Evolutionary conservation across 192 early-diverging fungal species (phyloP).

Genomic region (Ambispora gerdemannii): DNA sequence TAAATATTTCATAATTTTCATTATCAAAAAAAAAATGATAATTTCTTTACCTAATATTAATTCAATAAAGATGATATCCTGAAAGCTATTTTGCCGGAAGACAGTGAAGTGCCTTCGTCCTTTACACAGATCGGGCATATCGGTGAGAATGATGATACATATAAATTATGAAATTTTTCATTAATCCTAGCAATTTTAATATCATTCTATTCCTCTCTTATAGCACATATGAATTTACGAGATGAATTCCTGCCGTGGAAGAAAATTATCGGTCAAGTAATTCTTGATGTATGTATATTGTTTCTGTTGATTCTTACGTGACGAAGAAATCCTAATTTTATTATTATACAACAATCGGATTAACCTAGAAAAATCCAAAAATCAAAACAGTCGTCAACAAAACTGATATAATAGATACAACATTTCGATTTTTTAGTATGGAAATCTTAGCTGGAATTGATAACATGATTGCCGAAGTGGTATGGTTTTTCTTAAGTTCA

Average conservation of each 20-base stretch:
- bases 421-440: conserved; percentile 96
- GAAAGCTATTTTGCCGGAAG: conserved; percentile 79
- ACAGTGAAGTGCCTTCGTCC: conserved; percentile 77
- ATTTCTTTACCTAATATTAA: background rate
- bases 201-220: too few relatives aligned
- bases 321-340: too few relatives aligned
- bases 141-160: conserved; percentile 45
- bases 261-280: conserved; percentile 86
- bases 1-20: too few relatives aligned
- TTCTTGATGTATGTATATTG: conserved; percentile 72
- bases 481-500: too few relatives aligned
- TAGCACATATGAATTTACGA: conserved; percentile 94
- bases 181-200: too few relatives aligned
- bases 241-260: conserved; percentile 90
- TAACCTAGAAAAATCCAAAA: conserved; percentile 81
- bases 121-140: conserved; percentile 91
- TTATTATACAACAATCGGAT: too few relatives aligned
- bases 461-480: conserved; percentile 82
- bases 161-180: background rate
- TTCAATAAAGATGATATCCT: conserved; percentile 76
- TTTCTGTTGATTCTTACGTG: too few relatives aligned
- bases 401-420: conserved; percentile 89
- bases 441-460: conserved; percentile 90
- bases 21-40: background rate
- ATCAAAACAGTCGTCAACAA: conserved; percentile 96